Conservation (phyloP, 495 filamentous ascomycete species). For the Talaromyces borbonicus region DNA sequence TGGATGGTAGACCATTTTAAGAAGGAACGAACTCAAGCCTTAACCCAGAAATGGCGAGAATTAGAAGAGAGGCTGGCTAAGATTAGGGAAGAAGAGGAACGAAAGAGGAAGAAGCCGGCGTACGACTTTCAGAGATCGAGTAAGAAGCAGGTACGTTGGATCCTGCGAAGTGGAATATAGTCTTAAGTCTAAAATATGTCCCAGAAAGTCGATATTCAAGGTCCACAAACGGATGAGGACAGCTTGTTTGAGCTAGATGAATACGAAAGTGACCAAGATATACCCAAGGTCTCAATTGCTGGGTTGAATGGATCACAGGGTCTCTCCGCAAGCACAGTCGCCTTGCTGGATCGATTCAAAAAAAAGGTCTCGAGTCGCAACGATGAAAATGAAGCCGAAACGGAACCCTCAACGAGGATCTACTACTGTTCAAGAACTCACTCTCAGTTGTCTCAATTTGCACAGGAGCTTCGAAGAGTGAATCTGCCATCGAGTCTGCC, state of each 20-base stretch:
- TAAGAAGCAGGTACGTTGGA: constrained; percentile 40
- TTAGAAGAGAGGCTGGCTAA: constrained; percentile 60
- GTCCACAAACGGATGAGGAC: constrained; percentile 37
- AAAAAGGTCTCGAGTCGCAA: constrained; percentile 31
- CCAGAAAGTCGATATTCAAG: constrained; percentile 3
- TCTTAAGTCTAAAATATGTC: background rate
- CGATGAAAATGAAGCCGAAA: constrained; percentile 39
- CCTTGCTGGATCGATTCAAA: constrained; percentile 30
- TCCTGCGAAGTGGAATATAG: background rate
- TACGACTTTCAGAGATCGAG: constrained; percentile 34
- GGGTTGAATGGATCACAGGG: constrained; percentile 17
- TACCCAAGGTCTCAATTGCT: constrained; percentile 17
- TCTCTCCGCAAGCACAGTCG: constrained; percentile 34
- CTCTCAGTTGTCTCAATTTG: constrained; percentile 88
- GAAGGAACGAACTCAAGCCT: constrained; percentile 54
- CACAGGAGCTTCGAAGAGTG: constrained; percentile 80
- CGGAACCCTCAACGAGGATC: constrained; percentile 60
- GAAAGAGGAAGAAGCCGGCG: constrained; percentile 39
- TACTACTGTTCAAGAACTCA: constrained; percentile 94
- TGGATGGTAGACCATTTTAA: constrained; percentile 79
- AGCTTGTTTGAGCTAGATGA: constrained; percentile 68
- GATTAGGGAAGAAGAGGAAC: constrained; percentile 60
- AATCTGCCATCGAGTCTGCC: constrained; percentile 55
- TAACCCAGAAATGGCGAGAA: constrained; percentile 55
- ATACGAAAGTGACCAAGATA: constrained; percentile 59